Evolutionary conservation across 352 stramenopile genomes (phyloP), one percentile per base, ranked within the genome.

Genomic region (Globisporangium solare): DNA sequence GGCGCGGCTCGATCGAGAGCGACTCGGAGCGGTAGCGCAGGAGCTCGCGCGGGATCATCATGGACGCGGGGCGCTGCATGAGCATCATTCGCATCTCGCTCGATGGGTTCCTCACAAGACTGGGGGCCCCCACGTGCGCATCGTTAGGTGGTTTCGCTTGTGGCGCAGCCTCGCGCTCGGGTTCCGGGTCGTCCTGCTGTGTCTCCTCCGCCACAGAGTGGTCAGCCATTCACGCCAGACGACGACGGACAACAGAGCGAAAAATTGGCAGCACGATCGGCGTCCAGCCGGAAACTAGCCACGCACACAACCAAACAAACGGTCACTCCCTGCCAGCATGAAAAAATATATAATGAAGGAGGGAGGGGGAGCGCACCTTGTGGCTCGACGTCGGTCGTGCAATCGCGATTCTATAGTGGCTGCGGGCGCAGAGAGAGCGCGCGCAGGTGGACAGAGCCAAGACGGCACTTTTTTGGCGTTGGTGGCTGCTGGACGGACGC

Each of bases 1-100:
- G 60, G 1, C 74, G 68, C 24, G 65, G 67, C 47, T 81, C 73
- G 6, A 50, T 56, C n/a, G 64, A 50, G 18, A 58, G 61, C 57
- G 67, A 75, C 52, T 84, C 71, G 7, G 59, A 67, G 21, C 69
- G 66, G 47, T 74, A 68, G 14, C 71, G 66, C 21, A 68, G 56
- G 48, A 72, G 66, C 15, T 68, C 59, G 13, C 45, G 53, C 5
- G 60, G 54, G 43, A 61, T 15, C 51, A 56, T 40, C 37, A 35
- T 35, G 5, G 27, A 35, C 27, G 39, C 21, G n/a, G 51, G 51
- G 8, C 54, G 56, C 27, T 49, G 47, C 40, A 50, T 27, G 27
- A 27, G 35, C 40, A 54, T 39, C 55, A 48, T 32, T 43, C 56
- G 31, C 56, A 52, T 51, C 48, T 62, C 56, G 27, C 21, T 52